phyloP scores from a whole-genome alignment of 768 basidiomycete species.

The Pleurotus eryngii region DNA sequence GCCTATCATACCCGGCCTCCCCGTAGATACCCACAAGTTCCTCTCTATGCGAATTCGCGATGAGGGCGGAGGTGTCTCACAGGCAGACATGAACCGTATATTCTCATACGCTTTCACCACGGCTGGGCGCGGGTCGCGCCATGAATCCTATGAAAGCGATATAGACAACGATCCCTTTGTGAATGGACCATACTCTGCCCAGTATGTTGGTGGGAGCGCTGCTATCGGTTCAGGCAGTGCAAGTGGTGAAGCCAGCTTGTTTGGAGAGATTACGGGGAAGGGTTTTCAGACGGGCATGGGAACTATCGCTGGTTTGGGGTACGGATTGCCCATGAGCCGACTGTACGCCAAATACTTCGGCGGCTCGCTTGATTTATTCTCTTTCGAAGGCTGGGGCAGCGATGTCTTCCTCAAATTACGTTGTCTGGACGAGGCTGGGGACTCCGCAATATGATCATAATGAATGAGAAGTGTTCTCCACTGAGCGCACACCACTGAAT shows the following conservation, averaged over 20 bases:
- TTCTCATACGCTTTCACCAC: conserved; percentile 94
- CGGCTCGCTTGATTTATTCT: conserved; percentile 77
- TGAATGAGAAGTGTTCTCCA: not conserved
- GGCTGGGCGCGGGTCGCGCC: conserved; percentile 43
- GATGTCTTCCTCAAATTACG: conserved; percentile 50
- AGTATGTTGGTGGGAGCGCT: conserved; percentile 71
- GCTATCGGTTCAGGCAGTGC: conserved; percentile 44
- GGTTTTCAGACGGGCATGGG: conserved; percentile 79
- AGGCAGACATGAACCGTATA: conserved; percentile 69
- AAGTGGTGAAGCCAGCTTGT: conserved; percentile 51
- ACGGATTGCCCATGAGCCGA: conserved; percentile 80
- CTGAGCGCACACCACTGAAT: not conserved
- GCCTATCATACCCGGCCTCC: conserved; percentile 23
- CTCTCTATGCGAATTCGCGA: conserved; percentile 81
- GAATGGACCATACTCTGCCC: conserved; percentile 76
- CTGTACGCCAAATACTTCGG: conserved; percentile 82
- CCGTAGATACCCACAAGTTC: conserved; percentile 35
- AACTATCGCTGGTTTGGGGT: conserved; percentile 88
- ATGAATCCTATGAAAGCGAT: conserved; percentile 23
- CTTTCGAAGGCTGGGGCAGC: conserved; percentile 80
- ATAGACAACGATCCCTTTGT: conserved; percentile 39
- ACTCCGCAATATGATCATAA: conserved; percentile 32
- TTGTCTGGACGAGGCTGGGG: conserved; percentile 47
- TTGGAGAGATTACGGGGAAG: conserved; percentile 75
- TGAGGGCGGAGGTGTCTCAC: conserved; percentile 82